Evolutionary conservation across 2,329 filamentous ascomycete species (phyloP), one percentile per base, ranked within the genome.

Genomic region (Sclerotinia minor): DNA sequence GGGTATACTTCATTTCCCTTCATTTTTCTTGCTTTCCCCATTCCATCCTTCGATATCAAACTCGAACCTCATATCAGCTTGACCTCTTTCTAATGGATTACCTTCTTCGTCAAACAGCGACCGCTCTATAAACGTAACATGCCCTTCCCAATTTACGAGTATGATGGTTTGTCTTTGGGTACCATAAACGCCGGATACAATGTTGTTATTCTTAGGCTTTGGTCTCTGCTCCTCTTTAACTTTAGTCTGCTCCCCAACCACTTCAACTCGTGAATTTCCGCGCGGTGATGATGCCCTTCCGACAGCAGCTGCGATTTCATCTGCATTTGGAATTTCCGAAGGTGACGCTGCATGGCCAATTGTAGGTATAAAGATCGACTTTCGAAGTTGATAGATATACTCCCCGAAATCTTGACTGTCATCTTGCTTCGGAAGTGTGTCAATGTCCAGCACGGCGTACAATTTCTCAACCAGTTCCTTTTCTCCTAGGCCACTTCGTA

Each of bases 91-190:
- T 54, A 89, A 80, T 2, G 79, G 75, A 64, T 86, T 83, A 11
- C 87, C 87, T 59, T 86, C 81, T 0, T 79, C 78, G 73, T 89
- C 86, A 80, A 82, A 89, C 53, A 89, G 77, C 5, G 86, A 83
- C 47, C 87, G 80, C 78, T 89, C 87, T 41, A 81, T 80, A 72
- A 85, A 87, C 0, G 82, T 84, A 24, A 87, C 84, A 47, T 85
- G 85, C 3, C 87, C 87, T 3, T 88, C 81, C 84, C 84, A 87
- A 72, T 88, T 86, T 8, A 89, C 83, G 55, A 89, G 77, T 19
- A 89, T 77, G 19, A 89, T 79, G 0, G 87, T 89, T 78, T 89
- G 87, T 49, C 87, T 79, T 77, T 89, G 87, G 6, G 87, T 89
- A 5, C 87, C 87, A 72, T 89, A 89, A 71, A 87, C 79, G 1